A percentile compares a stretch with the other conserved stretches of the same genome.
These are phyloP conservation scores for Phialemoniopsis sp. DNA, from an alignment of 2,329 filamentous ascomycete species.

Conservation along the genomic window DNA sequence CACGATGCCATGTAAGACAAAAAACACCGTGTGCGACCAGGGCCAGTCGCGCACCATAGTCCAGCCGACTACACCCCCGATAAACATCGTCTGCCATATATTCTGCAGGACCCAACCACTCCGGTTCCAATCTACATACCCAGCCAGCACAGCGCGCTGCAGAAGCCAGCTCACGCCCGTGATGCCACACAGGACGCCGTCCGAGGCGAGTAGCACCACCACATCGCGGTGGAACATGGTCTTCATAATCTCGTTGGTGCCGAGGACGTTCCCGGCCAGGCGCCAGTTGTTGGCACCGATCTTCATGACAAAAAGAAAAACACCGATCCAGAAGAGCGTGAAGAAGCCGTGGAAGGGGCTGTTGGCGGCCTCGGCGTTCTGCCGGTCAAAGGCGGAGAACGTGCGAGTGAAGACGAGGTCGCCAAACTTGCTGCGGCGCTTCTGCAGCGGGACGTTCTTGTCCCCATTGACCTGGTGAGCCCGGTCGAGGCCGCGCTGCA, in stretches of 20 bases:
- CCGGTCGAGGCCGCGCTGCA: constrained; percentile 22
- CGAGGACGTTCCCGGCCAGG: constrained; percentile 63
- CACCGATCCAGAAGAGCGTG: constrained; percentile 71
- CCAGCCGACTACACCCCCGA: constrained; percentile 58
- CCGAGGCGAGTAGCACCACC: constrained; percentile 53
- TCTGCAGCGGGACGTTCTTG: constrained; percentile 7
- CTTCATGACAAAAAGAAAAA: constrained; percentile 62
- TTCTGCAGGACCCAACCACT: constrained; percentile 73
- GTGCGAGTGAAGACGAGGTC: constrained; percentile 68
- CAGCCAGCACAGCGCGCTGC: constrained; percentile 55
- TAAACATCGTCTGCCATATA: constrained; percentile 65
- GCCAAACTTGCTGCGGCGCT: constrained; percentile 28
- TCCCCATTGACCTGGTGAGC: constrained; percentile 10
- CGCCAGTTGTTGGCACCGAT: constrained; percentile 66
- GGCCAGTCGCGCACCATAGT: constrained; percentile 72
- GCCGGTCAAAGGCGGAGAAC: constrained; percentile 71
- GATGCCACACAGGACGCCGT: constrained; percentile 63
- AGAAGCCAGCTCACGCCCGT: constrained; percentile 64
- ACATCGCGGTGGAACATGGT: constrained; percentile 58
- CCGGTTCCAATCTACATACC: constrained; percentile 63
- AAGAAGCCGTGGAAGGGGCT: constrained; percentile 78
- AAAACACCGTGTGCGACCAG: constrained; percentile 79
- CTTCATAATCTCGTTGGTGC: constrained; percentile 67
- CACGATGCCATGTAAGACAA: constrained; percentile 68
- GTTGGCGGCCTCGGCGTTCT: constrained; percentile 59